These are phyloP conservation scores for Eleusine indica DNA, from an alignment of 176 grass and related monocot genomes.

Conservation along the genomic window DNA sequence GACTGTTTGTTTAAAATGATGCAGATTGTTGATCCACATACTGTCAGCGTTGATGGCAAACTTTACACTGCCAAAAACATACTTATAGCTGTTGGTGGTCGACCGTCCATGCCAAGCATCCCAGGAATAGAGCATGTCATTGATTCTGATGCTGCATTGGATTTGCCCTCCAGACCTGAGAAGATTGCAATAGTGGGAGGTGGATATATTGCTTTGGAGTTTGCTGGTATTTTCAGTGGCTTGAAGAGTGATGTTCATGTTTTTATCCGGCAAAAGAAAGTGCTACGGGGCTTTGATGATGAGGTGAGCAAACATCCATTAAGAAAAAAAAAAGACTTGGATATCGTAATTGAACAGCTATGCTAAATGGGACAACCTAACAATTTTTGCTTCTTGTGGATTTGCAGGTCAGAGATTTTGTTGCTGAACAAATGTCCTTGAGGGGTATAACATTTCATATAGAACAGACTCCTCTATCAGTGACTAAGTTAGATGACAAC, in stretches of 20 bases:
- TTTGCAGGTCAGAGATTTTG: constrained; percentile 65
- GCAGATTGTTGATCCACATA: constrained; percentile 73
- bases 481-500: constrained; percentile 59
- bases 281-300: constrained; percentile 85
- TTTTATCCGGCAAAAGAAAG: constrained; percentile 82
- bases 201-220: constrained; percentile 88
- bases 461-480: constrained; percentile 65
- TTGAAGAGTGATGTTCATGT: constrained; percentile 83
- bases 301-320: constrained; percentile 48
- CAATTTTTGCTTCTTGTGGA: not conserved
- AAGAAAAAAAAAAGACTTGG: not conserved
- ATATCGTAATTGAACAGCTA: not conserved
- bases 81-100: constrained; percentile 73
- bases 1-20: constrained; percentile 27
- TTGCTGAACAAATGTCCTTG: constrained; percentile 73
- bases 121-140: constrained; percentile 77
- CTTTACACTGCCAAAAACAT: constrained; percentile 74
- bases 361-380: not conserved
- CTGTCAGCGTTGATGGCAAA: constrained; percentile 74
- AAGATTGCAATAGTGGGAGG: constrained; percentile 92
- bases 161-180: constrained; percentile 61
- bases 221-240: constrained; percentile 80
- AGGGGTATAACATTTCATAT: constrained; percentile 71
- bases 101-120: constrained; percentile 65
- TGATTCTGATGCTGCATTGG: constrained; percentile 80